Evolutionary conservation across 2,329 filamentous ascomycete genomes (phyloP), one percentile per base, ranked within the genome.

Genomic region (Bimuria novae-zelandiae): DNA sequence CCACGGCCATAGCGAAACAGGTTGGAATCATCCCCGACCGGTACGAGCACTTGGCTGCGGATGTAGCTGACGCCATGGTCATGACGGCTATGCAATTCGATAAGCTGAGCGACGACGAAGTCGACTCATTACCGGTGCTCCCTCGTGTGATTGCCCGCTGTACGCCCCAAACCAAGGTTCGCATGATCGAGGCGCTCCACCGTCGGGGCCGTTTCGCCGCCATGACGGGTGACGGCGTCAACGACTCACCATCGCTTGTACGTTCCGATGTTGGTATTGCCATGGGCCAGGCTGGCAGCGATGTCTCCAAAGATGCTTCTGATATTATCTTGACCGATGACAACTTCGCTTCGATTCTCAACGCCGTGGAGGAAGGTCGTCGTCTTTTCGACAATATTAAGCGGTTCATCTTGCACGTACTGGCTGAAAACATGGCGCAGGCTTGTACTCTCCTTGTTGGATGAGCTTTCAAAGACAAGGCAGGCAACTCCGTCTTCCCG

Each of bases 101-200:
- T 56, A 71, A 71, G 52, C 63, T 78, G 37, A 69, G 66, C 12
- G 75, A 78, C 41, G 73, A 71, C 7, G 68, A 77, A 50, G 68
- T 79, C 14, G 77, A 78, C 51, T 54, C 61, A 1, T 60, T 78
- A 47, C 64, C 72, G 0, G 61, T 67, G 7, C 57, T 79, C 1
- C 77, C 76, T 8, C 60, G 77, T 4, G 76, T 79, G 8, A 65
- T 79, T 16, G 77, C 77, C 41, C 69, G 77, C 12, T 78, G 76
- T 57, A 74, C 67, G 7, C 77, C 77, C 0, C 74, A 70, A 19
- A 78, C 77, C 25, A 79, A 79, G 56, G 71, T 76, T 10, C 71
- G 77, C 25, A 78, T 79, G 75, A 73, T 79, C 8, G 63, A 75
- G 30, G 64, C 64, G 16, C 51, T 67, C 27, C 63, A 67, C 46